Percentiles rank a stretch among this genome's conserved stretches.
Evolutionary conservation across 1,284 basidiomycete species (phyloP).

Genomic region (Ustilago lituana): DNA sequence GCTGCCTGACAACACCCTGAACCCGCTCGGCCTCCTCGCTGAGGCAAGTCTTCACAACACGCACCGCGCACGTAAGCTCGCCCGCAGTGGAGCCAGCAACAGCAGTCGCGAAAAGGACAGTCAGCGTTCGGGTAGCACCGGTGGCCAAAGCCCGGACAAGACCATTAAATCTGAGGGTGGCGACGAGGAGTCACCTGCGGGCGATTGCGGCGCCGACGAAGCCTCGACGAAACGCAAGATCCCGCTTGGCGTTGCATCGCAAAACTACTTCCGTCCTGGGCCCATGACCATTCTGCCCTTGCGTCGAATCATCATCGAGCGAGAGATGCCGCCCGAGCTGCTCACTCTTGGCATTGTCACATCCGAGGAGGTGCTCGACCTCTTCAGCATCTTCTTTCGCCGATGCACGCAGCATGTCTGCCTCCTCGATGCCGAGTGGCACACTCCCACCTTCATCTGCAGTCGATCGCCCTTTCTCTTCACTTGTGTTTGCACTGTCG

Average conservation of each 20-base stretch:
- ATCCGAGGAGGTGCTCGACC: conserved; percentile 80
- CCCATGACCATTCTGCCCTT: conserved; percentile 69
- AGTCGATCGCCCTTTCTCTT: conserved; percentile 65
- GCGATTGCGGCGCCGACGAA: neutral
- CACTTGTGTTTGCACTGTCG: conserved; percentile 82
- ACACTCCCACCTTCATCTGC: conserved; percentile 65
- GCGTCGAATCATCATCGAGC: conserved; percentile 85
- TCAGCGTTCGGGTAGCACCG: conserved; percentile 27
- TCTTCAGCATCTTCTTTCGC: conserved; percentile 85
- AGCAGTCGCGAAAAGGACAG: conserved; percentile 42
- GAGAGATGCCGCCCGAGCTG: conserved; percentile 83
- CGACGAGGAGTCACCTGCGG: conserved; percentile 18
- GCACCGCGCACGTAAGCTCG: conserved; percentile 35
- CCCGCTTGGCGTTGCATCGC: conserved; percentile 81
- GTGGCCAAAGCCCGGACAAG: conserved; percentile 38
- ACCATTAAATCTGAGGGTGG: conserved; percentile 33
- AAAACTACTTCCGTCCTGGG: conserved; percentile 94
- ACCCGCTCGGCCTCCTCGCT: conserved; percentile 66
- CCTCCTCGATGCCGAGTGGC: conserved; percentile 66
- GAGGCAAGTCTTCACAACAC: conserved; percentile 66
- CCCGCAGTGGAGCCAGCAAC: conserved; percentile 31
- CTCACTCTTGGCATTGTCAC: conserved; percentile 81
- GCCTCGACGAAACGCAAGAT: conserved; percentile 15
- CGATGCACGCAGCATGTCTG: conserved; percentile 68
- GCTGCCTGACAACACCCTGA: conserved; percentile 69